Evolutionary conservation across 2,329 filamentous ascomycete genomes (phyloP).

Genomic region (Cladosporium cucumerinum): DNA sequence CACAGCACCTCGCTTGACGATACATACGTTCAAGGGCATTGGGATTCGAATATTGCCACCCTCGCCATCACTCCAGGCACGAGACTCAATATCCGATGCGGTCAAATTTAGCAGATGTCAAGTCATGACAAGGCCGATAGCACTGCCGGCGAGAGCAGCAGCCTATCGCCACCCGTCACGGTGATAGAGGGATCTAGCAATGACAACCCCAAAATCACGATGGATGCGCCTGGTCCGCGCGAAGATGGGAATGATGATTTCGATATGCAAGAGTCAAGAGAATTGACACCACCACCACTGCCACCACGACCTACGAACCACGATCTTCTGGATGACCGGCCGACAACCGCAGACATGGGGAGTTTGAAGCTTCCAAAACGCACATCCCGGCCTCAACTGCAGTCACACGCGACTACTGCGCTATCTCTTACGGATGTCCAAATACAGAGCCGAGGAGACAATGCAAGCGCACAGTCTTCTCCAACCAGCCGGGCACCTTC

Average conservation of each 20-base stretch:
- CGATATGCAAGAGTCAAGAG: slow-evolving; percentile 26
- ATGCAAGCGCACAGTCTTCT: slow-evolving; percentile 25
- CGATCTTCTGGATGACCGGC: slow-evolving; percentile 30
- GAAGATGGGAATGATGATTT: neutral
- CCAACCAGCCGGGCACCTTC: slow-evolving; percentile 35
- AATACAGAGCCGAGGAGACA: slow-evolving; percentile 64
- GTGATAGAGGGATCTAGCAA: neutral
- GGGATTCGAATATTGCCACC: neutral
- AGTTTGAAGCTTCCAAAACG: slow-evolving; percentile 36
- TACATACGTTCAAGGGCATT: neutral
- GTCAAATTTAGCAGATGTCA: slow-evolving; percentile 6
- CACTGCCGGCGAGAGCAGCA: slow-evolving; percentile 2
- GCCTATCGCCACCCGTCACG: slow-evolving; percentile 8
- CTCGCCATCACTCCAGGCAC: neutral
- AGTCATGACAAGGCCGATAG: slow-evolving; percentile 7
- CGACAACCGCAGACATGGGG: slow-evolving; percentile 22
- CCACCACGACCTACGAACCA: slow-evolving; percentile 34
- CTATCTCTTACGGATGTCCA: slow-evolving; percentile 78
- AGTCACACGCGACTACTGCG: slow-evolving; percentile 75
- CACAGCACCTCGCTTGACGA: neutral
- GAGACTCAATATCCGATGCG: neutral
- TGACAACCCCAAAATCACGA: neutral
- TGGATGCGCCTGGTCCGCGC: neutral
- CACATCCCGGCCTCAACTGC: slow-evolving; percentile 40
- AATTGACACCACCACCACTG: slow-evolving; percentile 37